These are phyloP conservation scores for Caryopteris hybrid DNA, from an alignment of 305 asterid genomes.

Conservation along the genomic window DNA sequence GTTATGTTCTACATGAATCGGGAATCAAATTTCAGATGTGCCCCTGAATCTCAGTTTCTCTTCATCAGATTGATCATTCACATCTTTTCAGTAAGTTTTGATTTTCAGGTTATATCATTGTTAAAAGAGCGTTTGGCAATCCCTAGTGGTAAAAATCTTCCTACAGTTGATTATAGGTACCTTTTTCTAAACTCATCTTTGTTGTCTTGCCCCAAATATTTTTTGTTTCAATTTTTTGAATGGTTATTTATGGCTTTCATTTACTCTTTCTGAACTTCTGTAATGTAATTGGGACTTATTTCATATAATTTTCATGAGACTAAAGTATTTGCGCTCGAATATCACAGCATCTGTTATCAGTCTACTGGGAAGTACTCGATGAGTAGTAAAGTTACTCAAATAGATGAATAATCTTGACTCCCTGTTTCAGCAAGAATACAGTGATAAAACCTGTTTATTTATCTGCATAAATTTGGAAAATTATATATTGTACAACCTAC, in stretches of 20 bases:
- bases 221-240: conserved; percentile 11
- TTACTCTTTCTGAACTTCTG: conserved; percentile 4
- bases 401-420: background rate
- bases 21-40: background rate
- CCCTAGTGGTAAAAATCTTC: conserved; percentile 60
- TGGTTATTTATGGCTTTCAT: background rate
- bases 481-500: background rate
- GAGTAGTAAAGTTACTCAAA: background rate
- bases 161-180: conserved; percentile 84
- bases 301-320: background rate
- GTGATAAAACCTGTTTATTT: conserved; percentile 4
- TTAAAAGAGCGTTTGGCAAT: conserved; percentile 77
- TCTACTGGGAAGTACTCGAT: background rate
- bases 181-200: conserved; percentile 7
- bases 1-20: background rate
- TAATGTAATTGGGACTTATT: background rate
- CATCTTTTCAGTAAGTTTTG: conserved; percentile 26
- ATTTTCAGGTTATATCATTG: conserved; percentile 67
- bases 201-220: background rate
- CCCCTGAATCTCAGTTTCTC: background rate
- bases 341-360: background rate
- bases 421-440: background rate
- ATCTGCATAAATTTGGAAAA: conserved; percentile 4
- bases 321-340: conserved; percentile 2
- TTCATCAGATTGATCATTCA: conserved; percentile 18